Base-by-base conservation (phyloP, 345 rosid species). In the Reutealis trisperma region DNA sequence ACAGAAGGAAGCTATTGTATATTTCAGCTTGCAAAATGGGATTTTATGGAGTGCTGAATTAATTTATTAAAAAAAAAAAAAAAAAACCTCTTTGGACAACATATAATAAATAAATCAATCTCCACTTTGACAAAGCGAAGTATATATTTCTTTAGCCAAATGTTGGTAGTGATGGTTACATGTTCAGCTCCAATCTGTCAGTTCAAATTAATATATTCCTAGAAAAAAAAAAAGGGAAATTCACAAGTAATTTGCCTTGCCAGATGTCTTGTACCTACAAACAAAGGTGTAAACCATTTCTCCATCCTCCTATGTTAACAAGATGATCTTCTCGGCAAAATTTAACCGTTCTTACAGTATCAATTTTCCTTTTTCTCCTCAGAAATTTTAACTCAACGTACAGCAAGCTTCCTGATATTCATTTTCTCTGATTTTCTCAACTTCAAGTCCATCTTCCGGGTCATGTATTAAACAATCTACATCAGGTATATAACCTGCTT, bases 401-500 rank as follows among this genome's bases (percentile, higher is more conserved):
- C 45, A 42, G 45, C 8, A 5, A 42, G 45, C 14, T 19, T 11
- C 44, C 44, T 58, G 9, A 75, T 37, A 59, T 10, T 68, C 59
- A 49, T 59, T n/a, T 32, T 55, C 51, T 49, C 55, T 11, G 34
- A 34, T 41, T 81, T 63, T 47, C 34, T 62, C 57, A 9, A 37
- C 64, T 63, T 74, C 63, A 37, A 60, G 74, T 83, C 82, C 77
- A n/a, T 75, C 77, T 85, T 88, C 90, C 10, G 75, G 79, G 72
- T 83, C 92, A 81, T 80, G 77, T 64, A 79, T 74, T 75, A 83
- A 68, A 75, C 84, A 85, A 74, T 88, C 86, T 70, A 79, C 61
- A 75, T 87, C 84, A 60, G 88, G 88, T 32, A 74, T 82, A 79
- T 87, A 85, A 16, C 85, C 91, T 47, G 87, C 87, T 76, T 89